Evolutionary conservation across 257 asterid genomes (phyloP).

Genomic region (Fraxinus pennsylvanica): DNA sequence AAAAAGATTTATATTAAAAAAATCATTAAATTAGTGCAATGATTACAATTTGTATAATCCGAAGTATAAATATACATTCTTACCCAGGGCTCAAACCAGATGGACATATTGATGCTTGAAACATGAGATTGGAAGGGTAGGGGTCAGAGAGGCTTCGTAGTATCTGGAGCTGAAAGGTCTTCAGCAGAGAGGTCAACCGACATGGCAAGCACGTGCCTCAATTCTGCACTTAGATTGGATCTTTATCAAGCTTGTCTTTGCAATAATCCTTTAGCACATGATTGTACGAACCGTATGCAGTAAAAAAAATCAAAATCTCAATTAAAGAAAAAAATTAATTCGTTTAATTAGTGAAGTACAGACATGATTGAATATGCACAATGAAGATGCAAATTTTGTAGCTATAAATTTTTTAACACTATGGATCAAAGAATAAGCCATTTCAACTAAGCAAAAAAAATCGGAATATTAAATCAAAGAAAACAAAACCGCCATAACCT

Average conservation of each 20-base stretch:
- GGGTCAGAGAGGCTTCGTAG: too few relatives aligned
- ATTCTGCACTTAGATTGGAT: constrained; percentile 41
- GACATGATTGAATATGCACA: not conserved
- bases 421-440: too few relatives aligned
- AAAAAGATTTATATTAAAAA: too few relatives aligned
- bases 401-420: not conserved
- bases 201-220: constrained; percentile 62
- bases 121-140: too few relatives aligned
- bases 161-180: not conserved
- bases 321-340: constrained; percentile 5
- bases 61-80: too few relatives aligned
- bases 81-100: too few relatives aligned
- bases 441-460: not conserved
- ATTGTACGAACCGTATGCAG: constrained; percentile 2
- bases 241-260: constrained; percentile 74
- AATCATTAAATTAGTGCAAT: too few relatives aligned
- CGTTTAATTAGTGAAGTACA: not conserved
- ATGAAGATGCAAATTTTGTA: not conserved
- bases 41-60: too few relatives aligned
- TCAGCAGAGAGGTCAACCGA: constrained; percentile 62
- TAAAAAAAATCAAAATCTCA: not conserved
- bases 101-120: too few relatives aligned
- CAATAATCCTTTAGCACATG: constrained; percentile 74
- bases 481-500: not conserved
- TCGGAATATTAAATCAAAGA: not conserved